Evolutionary conservation across 129 eudicot genomes (phyloP), one percentile per base, ranked within the genome.

Genomic region (Chrysanthemum lavandulifolium): DNA sequence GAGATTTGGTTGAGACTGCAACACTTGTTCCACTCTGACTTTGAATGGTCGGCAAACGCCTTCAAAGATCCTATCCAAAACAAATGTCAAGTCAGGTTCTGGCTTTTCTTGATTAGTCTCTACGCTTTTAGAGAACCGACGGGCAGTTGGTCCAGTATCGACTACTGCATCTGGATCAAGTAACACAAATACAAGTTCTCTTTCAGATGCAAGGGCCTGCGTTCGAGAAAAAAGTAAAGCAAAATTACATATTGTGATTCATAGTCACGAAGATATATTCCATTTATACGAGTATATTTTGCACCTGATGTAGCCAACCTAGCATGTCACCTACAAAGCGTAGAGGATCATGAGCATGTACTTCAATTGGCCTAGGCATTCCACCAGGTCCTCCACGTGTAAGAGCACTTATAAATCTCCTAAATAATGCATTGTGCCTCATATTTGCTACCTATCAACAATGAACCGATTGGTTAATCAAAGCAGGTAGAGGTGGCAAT

Each of bases 331-430:
- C 99, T 21, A 94, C 96, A 78, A 90, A 94, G 50, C 99, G 90
- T 48, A 94, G 88, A 62, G 99, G 97, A 75, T 94, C 97, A 78
- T 90, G 97, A 59, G 99, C 99, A 80, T 94, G 99, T 45, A 94
- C 96, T 84, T 94, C 97, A 75, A 94, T 94, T 75, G 98, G 98
- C 76, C 98, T 88, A 52, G 98, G 98, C 84, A 94, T 81, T 79
- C 99, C 97, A 61, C 97, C 94, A 55, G 99, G 99, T 56, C 99
- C 99, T 79, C 99, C 99, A 73, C 97, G 96, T 57, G 99, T 94
- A 77, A 94, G 97, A 73, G 99, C 97, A 66, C 92, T 94, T 72
- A 94, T 88, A 81, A 94, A 94, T 80, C 97, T 88, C 76, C 97
- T 88, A 70, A 94, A 94, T 33, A 90, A 67, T 53, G 99, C 97